Conservation (phyloP, 345 rosid genomes). For the Hibiscus syriacus region DNA sequence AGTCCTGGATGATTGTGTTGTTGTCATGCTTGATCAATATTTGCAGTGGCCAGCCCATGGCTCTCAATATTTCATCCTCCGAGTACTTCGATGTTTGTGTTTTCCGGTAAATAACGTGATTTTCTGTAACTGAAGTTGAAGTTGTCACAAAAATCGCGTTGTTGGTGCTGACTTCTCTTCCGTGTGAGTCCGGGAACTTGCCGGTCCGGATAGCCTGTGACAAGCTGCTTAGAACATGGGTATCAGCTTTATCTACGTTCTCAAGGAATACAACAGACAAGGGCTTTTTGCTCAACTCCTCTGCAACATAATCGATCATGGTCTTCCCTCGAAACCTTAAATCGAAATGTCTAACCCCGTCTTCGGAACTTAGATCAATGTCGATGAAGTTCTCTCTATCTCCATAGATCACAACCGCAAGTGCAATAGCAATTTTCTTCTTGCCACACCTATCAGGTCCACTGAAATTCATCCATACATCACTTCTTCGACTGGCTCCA, state of each 20-base stretch:
- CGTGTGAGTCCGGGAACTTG: constrained; percentile 54
- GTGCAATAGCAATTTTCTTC: constrained; percentile 45
- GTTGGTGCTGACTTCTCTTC: constrained; percentile 51
- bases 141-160: constrained; percentile 54
- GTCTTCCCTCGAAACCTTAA: constrained; percentile 55
- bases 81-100: constrained; percentile 19
- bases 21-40: constrained; percentile 32
- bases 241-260: constrained; percentile 64
- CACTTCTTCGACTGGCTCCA: constrained; percentile 31
- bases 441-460: constrained; percentile 53
- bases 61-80: constrained; percentile 43
- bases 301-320: constrained; percentile 52
- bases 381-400: constrained; percentile 43
- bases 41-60: constrained; percentile 40
- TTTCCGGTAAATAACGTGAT: background rate
- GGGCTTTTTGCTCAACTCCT: constrained; percentile 53
- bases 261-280: constrained; percentile 60
- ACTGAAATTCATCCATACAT: constrained; percentile 57
- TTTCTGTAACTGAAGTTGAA: constrained; percentile 22
- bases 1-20: constrained; percentile 1
- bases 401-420: constrained; percentile 49
- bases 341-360: constrained; percentile 16
- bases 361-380: constrained; percentile 40
- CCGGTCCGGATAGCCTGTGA: constrained; percentile 48
- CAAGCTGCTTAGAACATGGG: constrained; percentile 36